These are phyloP conservation scores for Pestalotiopsis sp. DNA, from an alignment of 2,329 filamentous ascomycete genomes.

Conservation along the genomic window DNA sequence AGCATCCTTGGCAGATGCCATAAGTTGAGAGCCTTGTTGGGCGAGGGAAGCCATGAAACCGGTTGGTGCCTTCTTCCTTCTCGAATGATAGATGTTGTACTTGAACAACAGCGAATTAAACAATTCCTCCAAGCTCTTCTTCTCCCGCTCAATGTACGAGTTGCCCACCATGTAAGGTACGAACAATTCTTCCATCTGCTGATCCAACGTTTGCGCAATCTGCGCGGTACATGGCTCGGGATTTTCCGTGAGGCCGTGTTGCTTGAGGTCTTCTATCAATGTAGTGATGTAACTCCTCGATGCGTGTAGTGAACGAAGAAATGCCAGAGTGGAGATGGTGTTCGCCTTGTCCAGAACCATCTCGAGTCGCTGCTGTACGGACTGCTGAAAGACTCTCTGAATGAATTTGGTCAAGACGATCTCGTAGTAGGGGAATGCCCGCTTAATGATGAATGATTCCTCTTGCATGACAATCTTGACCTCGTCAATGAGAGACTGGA, in stretches of 20 bases:
- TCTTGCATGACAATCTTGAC: slow-evolving; percentile 96
- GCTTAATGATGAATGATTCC: slow-evolving; percentile 94
- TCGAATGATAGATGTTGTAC: slow-evolving; percentile 92
- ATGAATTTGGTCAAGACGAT: slow-evolving; percentile 92
- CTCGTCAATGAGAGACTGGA: slow-evolving; percentile 92
- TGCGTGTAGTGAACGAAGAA: slow-evolving; percentile 86
- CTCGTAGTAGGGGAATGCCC: slow-evolving; percentile 95
- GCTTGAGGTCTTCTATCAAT: slow-evolving; percentile 89
- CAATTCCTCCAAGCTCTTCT: slow-evolving; percentile 73
- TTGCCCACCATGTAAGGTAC: slow-evolving; percentile 71
- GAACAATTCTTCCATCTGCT: slow-evolving; percentile 78
- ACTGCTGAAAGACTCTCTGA: slow-evolving; percentile 96
- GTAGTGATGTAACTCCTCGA: slow-evolving; percentile 86
- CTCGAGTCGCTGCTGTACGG: slow-evolving; percentile 92
- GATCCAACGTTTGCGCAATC: slow-evolving; percentile 75
- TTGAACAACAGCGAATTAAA: slow-evolving; percentile 95
- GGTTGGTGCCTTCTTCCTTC: slow-evolving; percentile 83
- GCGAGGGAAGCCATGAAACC: slow-evolving; percentile 92
- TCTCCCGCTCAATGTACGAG: slow-evolving; percentile 72
- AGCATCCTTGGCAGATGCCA: slow-evolving; percentile 85
- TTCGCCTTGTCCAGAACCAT: slow-evolving; percentile 95
- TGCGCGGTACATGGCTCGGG: slow-evolving; percentile 89
- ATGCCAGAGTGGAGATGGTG: slow-evolving; percentile 88
- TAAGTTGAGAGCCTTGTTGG: slow-evolving; percentile 85
- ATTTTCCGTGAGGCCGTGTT: slow-evolving; percentile 92